Percentiles rank a stretch among this genome's conserved stretches.
Conservation (phyloP, 805 yeast species). For the Huiozyma naganishii region DNA sequence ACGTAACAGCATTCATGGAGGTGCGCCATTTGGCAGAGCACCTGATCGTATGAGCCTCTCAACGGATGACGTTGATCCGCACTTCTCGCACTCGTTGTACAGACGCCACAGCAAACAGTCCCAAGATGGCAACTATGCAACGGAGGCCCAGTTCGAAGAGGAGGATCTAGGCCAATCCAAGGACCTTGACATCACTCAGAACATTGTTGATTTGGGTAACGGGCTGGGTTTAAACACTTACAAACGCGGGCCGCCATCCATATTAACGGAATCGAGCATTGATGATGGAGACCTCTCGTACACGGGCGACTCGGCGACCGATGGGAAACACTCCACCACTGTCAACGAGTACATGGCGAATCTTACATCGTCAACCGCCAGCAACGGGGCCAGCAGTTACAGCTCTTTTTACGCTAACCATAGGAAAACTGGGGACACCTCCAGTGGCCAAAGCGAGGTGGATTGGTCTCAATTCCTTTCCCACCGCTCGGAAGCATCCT, state of each 20-base stretch:
- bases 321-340: constrained; percentile 6
- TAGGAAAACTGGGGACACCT: background rate
- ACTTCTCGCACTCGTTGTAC: no score
- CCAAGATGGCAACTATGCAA: background rate
- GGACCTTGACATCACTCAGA: constrained; percentile 2
- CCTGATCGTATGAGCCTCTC: background rate
- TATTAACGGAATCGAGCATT: constrained; percentile 27
- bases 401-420: constrained; percentile 1
- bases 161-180: background rate
- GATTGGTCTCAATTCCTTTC: constrained; percentile 2
- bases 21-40: background rate
- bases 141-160: background rate
- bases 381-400: background rate
- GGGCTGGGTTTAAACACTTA: constrained; percentile 29
- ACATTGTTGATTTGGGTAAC: constrained; percentile 26
- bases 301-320: background rate
- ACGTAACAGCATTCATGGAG: background rate
- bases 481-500: background rate
- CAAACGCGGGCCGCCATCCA: constrained; percentile 32
- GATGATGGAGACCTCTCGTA: constrained; percentile 9
- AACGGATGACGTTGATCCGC: background rate
- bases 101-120: background rate
- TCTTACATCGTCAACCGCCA: constrained; percentile 9
- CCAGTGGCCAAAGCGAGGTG: constrained; percentile 1
- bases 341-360: constrained; percentile 21